phyloP scores from a whole-genome alignment of 2,329 filamentous ascomycete species.

The Colletotrichum brevisporum region DNA sequence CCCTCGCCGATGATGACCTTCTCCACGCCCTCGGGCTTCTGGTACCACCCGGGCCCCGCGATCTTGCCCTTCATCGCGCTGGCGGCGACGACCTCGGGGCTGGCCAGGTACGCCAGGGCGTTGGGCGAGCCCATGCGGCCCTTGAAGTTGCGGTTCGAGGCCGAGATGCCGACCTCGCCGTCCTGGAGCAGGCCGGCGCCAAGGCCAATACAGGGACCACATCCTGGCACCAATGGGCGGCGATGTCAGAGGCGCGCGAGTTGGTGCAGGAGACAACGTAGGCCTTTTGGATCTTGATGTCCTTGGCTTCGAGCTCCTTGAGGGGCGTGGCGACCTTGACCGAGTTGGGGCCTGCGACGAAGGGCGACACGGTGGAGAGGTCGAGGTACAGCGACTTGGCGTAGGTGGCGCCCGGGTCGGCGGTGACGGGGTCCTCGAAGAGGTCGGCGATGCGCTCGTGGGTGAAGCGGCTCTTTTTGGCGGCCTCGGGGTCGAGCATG shows the following conservation, averaged over 20 bases:
- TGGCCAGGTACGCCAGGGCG: conserved; percentile 88
- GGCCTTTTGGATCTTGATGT: conserved; percentile 85
- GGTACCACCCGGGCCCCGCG: conserved; percentile 83
- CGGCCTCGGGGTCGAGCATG: conserved; percentile 66
- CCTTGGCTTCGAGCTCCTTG: conserved; percentile 76
- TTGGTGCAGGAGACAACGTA: conserved; percentile 96
- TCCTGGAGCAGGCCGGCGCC: conserved; percentile 80
- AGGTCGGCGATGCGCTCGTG: conserved; percentile 82
- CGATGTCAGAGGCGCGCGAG: conserved; percentile 83
- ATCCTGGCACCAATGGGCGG: no score
- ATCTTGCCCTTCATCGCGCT: conserved; percentile 83
- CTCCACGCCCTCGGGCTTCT: conserved; percentile 76
- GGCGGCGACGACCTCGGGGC: conserved; percentile 92
- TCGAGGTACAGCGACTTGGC: conserved; percentile 88
- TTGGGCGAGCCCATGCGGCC: conserved; percentile 88
- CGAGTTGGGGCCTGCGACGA: conserved; percentile 89
- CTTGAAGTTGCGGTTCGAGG: conserved; percentile 91
- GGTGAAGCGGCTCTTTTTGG: conserved; percentile 73
- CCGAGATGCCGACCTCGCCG: conserved; percentile 89
- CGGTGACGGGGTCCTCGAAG: conserved; percentile 73
- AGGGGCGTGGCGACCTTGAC: conserved; percentile 90
- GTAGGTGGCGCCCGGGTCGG: conserved; percentile 84
- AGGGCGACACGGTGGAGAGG: conserved; percentile 86
- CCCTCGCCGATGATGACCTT: conserved; percentile 81
- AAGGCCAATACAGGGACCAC: conserved; percentile 90